These are phyloP conservation scores for Danielozyma ontarioensis DNA, from an alignment of 805 yeast species.

Conservation along the genomic window DNA sequence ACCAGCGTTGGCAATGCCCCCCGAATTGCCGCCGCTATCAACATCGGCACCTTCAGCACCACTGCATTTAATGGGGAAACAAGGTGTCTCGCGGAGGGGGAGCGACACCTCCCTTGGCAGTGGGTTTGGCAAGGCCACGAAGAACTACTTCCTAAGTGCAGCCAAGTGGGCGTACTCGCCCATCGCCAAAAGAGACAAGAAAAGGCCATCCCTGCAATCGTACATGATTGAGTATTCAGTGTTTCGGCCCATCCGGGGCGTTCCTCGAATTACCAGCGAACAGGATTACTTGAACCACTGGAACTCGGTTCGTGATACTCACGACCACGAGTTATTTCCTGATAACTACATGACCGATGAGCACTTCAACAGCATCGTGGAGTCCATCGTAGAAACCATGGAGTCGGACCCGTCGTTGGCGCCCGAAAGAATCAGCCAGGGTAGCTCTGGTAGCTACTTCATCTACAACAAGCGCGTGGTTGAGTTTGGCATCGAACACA, in stretches of 20 bases:
- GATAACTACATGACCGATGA: constrained; percentile 14
- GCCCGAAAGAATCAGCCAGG: constrained; percentile 55
- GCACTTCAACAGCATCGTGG: constrained; percentile 37
- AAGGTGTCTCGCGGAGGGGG: constrained; percentile 7
- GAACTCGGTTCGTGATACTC: constrained; percentile 5
- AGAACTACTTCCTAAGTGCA: constrained; percentile 19
- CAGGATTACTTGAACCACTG: constrained; percentile 14
- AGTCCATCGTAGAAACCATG: no score
- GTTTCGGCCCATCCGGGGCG: constrained; percentile 33
- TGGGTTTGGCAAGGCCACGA: constrained; percentile 14
- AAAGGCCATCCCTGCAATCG: constrained; percentile 4
- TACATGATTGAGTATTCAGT: constrained; percentile 54
- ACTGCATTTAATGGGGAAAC: no score
- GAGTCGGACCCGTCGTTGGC: constrained; percentile 32
- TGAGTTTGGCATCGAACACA: constrained; percentile 4
- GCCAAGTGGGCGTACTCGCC: constrained; percentile 30
- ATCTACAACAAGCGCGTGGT: constrained; percentile 17
- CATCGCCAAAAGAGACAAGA: constrained; percentile 9
- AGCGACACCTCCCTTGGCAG: constrained; percentile 8
- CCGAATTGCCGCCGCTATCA: no score
- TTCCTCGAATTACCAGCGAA: constrained; percentile 11
- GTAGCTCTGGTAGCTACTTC: constrained; percentile 71
- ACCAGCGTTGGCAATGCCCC: no score
- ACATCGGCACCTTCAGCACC: no score
- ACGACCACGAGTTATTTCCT: constrained; percentile 12